Base-by-base conservation (phyloP, 2,329 filamentous ascomycete species). In the Didymella pinodella region DNA sequence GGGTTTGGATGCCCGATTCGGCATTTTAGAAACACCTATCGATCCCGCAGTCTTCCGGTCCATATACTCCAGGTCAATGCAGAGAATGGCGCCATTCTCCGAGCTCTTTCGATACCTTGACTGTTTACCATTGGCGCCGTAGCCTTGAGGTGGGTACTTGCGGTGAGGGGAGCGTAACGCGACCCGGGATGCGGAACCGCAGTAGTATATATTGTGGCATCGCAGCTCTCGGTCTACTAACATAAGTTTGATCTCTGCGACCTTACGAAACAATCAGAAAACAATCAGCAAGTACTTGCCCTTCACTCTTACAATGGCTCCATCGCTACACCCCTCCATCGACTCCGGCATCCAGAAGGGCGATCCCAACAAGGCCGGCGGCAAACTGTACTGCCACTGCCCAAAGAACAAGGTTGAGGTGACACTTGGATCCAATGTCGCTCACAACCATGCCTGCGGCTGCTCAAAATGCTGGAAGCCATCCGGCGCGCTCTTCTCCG, bases 381-480 rank as follows among this genome's bases (percentile, higher is more conserved):
- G 88, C 57, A 86, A 81, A 51, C 82, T 90, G 8, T 79, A 79
- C 73, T 90, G 88, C 81, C 83, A 84, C 68, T 90, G 88, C 80
- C 54, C 76, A 11, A 78, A 66, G 62, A 73, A 82, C 72, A 83
- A 83, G 26, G 85, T 90, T 59, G 83, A 86, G 68, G 81, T 90
- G 22, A 82, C 81, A 0, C 80, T 90, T 38, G 74, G 67, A 57
- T 79, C 83, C 71, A 85, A 89, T 66, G 84, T 90, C 55, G 78
- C 82, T 2, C 87, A 90, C 80, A 90, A 90, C 80, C 88, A 90
- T 77, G 87, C 86, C 54, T 90, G 88, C 76, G 88, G 88, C 62
- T 90, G 88, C 78, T 89, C 86, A 54, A 88, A 90, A 75, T 90
- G 88, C 83, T 90, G 87, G 87, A 90, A 90, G 76, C 88, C 88